Evolutionary conservation across 2,329 filamentous ascomycete species (phyloP), one percentile per base, ranked within the genome.

Genomic region (Aspergillus fijiensis): DNA sequence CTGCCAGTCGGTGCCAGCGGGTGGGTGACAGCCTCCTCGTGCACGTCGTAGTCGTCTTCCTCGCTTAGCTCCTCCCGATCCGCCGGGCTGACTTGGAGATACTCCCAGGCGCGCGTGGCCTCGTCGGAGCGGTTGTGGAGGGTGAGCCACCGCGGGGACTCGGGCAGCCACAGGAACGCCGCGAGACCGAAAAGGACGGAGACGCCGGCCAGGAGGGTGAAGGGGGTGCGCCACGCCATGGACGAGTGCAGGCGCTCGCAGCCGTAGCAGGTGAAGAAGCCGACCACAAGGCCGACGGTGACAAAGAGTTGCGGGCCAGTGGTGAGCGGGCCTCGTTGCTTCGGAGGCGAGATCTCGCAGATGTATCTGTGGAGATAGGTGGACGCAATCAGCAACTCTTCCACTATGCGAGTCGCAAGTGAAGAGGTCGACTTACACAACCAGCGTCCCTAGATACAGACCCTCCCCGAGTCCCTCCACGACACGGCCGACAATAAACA

Each of bases 241-340:
- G 79, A 80, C 2, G 77, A 80, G 1, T 70, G 42, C 4, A 51
- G 10, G 85, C 76, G 1, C 72, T 66, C 0, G 81, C 76, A 25
- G 79, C 82, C 84, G 63, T 87, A 88, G 70, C 84, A 87, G 10
- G 79, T 81, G 65, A 89, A 88, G 63, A 85, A 88, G 0, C 86
- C 86, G 0, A 77, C 50, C 9, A 81, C 81, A 2, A 87, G 69
- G 0, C 83, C 85, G 1, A 80, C 53, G 0, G 80, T 81, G 2
- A 79, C 78, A 49, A 84, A 67, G 51, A 87, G 75, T 62, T 87
- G 85, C 0, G 84, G 82, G 5, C 82, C 70, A 0, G 82, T 81
- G 0, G 81, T 79, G 2, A 88, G 68, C 0, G 78, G 74, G 0
- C 85, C 85, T 25, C 86, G 74, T 4, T 75, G 71, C 2, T 71